phyloP scores from a whole-genome alignment of 2,329 filamentous ascomycete genomes.

The Cercospora sp. region DNA sequence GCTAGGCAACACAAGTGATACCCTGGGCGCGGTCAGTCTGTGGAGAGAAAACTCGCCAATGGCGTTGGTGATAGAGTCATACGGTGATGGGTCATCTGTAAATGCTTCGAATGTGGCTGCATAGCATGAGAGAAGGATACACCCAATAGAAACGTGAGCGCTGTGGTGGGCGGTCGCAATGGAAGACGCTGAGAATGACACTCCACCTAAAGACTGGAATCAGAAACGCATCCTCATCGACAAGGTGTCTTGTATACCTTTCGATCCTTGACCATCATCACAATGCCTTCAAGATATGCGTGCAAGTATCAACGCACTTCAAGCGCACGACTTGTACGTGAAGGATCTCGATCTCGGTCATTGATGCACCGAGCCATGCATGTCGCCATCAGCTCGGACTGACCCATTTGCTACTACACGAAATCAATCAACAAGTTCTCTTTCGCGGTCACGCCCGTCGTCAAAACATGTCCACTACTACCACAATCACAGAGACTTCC shows the following conservation, averaged over 20 bases:
- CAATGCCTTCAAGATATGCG: background rate
- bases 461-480: background rate
- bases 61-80: background rate
- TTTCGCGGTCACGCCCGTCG: background rate
- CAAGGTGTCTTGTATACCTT: too few species aligned
- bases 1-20: background rate
- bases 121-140: background rate
- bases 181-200: too few species aligned
- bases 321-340: background rate
- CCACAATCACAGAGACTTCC: background rate
- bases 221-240: too few species aligned
- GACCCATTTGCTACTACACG: background rate
- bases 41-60: background rate
- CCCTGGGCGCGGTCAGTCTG: background rate
- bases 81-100: too few species aligned
- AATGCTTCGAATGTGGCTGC: too few species aligned
- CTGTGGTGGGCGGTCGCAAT: background rate
- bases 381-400: background rate
- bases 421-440: background rate
- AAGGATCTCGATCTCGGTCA: background rate
- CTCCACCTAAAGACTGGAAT: too few species aligned
- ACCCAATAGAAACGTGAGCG: background rate
- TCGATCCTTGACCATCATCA: background rate
- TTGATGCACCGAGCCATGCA: background rate
- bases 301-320: background rate